Base-by-base conservation (phyloP, 2,329 filamentous ascomycete genomes). In the Didymosphaeria variabile region DNA sequence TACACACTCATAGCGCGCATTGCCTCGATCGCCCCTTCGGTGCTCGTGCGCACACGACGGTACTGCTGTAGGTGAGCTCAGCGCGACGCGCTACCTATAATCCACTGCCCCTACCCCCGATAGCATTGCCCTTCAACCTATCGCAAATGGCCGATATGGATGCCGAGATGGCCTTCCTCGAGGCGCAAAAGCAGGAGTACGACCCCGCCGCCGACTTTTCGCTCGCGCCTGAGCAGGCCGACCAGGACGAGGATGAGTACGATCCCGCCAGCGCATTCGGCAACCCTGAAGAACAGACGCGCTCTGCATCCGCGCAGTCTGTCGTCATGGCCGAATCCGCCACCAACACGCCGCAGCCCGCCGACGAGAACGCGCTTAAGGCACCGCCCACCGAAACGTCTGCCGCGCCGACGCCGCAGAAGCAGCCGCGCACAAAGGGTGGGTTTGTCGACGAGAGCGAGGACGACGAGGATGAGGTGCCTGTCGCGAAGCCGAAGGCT, bases 371-470 rank as follows among this genome's bases (percentile, higher is more conserved):
- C 55, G 67, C 67, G 38, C 51, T 68, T 59, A 69, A 75, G 57
- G 67, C 68, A 36, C 66, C 59, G 62, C 66, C 68, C 32, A 63
- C 68, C 57, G 72, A 74, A 6, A 63, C 61, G 42, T 69, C 73
- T 58, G 66, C 72, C 53, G 75, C 71, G 57, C 67, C 72, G 55
- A 64, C 69, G 50, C 72, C 69, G 51, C 70, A 72, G 58, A 77
- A 79, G 67, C 82, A 83, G 73, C 79, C 83, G 71, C 84, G 82
- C 71, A 86, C 82, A 63, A 84, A 85, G 72, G 86, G 85, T 75
- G 87, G 86, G 68, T 88, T 88, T 81, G 84, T 87, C 78, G 83
- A 86, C 75, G 87, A 88, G 78, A 86, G 87, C 75, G 85, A 87
- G 74, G 84, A 85, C 76, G 84, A 86, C 73, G 85, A 87, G 72